Evolutionary conservation across 768 basidiomycete genomes (phyloP), one percentile per base, ranked within the genome.

Genomic region (Termitomyces heimii): DNA sequence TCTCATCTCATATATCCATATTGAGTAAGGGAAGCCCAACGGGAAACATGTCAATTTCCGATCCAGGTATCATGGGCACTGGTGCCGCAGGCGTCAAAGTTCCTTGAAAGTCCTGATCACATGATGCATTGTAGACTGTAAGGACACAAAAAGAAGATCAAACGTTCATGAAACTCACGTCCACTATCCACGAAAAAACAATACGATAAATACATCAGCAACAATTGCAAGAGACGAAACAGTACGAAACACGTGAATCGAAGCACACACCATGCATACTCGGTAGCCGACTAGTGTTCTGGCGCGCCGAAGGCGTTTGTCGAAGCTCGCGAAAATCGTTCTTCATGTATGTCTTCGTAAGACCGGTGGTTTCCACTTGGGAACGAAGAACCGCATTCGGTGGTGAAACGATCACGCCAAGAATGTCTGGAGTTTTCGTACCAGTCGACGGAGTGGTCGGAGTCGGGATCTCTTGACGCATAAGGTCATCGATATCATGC

Each of bases 281-380:
- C 10, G 92, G 92, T 45, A 93, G 75, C 64, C 92, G 77, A 71
- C 91, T 93, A 55, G 90, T 93, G 65, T 93, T 94, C 68, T 90
- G 81, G 63, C 88, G 81, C 61, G 86, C 81, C 10, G 82, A 80
- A 32, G 88, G 80, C 42, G 75, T 72, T 68, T 86, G 84, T 49
- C 91, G 75, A 61, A 91, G 73, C 66, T 88, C 82, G 53, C 92
- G 78, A 63, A 94, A 94, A 68, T 93, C 91, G 63, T 94, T 92
- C 66, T 82, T 87, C 22, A 67, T 69, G 62, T 94, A 94, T 59
- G 81, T 92, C 72, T 92, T 94, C 12, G 92, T 92, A 28, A 94
- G 76, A 18, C 88, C 88, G 0, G 87, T 62, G 5, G 62, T 88
- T 24, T 80, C 77, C 3, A 79, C 82, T 0, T 86, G 83, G 0